These are phyloP conservation scores for Colletotrichum echinochloae DNA, from an alignment of 2,329 filamentous ascomycete genomes.

Conservation along the genomic window DNA sequence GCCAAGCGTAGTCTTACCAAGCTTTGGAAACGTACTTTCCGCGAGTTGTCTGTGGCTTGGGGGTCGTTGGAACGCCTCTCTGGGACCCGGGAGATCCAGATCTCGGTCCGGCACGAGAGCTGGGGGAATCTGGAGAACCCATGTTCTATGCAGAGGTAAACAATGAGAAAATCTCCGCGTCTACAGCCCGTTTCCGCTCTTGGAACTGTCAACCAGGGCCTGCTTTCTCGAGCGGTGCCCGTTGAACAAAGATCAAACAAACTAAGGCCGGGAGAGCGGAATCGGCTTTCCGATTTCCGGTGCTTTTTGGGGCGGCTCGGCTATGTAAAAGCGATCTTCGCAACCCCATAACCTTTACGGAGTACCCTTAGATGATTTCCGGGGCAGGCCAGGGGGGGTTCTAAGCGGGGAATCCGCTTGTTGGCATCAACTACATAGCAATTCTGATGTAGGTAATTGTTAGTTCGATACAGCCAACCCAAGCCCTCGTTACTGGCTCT, in stretches of 20 bases:
- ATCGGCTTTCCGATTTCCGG: background rate
- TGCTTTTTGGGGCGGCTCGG: background rate
- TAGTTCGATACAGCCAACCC: too few species aligned
- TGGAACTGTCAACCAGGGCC: background rate
- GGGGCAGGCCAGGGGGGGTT: background rate
- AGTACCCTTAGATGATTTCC: background rate
- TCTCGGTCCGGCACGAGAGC: slow-evolving; percentile 3
- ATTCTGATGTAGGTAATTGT: too few species aligned
- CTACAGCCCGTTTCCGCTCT: background rate
- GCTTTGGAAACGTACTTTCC: slow-evolving; percentile 38
- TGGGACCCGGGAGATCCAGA: slow-evolving; percentile 5
- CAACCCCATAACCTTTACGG: slow-evolving; percentile 4
- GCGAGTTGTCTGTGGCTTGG: slow-evolving; percentile 24
- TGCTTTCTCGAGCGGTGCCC: background rate
- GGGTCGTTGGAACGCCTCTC: background rate
- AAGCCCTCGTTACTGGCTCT: too few species aligned
- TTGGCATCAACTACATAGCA: background rate
- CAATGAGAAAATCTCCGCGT: too few species aligned
- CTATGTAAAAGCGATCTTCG: background rate
- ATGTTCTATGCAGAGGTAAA: slow-evolving; percentile 1
- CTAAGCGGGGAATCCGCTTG: background rate
- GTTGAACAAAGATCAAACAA: slow-evolving; percentile 6
- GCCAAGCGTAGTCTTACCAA: slow-evolving; percentile 13
- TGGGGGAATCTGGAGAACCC: slow-evolving; percentile 21
- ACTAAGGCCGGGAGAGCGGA: background rate